A percentile compares a stretch with the other conserved stretches of the same genome.
phyloP scores from a whole-genome alignment of 2,329 filamentous ascomycete species.

The Rutstroemia sp. region DNA sequence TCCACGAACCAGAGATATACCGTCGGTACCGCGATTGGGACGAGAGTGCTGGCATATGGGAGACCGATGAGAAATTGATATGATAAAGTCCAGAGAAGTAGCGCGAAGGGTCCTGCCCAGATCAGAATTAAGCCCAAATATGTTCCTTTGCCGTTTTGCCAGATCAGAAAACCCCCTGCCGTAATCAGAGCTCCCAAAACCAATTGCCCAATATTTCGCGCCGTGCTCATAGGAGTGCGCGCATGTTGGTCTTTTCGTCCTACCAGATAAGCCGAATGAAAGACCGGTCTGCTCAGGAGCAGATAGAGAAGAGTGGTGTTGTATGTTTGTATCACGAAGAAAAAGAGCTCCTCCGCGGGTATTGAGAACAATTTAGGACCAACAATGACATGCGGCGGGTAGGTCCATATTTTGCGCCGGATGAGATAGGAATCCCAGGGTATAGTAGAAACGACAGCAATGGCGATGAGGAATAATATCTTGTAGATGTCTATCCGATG shows the following conservation, averaged over 20 bases:
- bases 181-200: constrained; percentile 38
- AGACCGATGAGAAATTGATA: constrained; percentile 56
- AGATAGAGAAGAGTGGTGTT: constrained; percentile 63
- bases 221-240: constrained; percentile 11
- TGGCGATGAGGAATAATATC: constrained; percentile 49
- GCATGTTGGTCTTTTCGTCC: constrained; percentile 10
- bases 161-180: constrained; percentile 39
- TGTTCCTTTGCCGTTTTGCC: constrained; percentile 43
- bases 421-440: constrained; percentile 76
- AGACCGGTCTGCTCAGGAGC: constrained; percentile 53
- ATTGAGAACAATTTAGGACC: constrained; percentile 58
- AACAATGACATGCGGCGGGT: constrained; percentile 56
- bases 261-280: constrained; percentile 48
- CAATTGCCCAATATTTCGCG: constrained; percentile 42
- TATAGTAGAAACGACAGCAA: constrained; percentile 61
- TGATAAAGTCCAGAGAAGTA: constrained; percentile 56
- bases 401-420: constrained; percentile 60
- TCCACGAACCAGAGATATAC: constrained; percentile 68
- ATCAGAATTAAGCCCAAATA: constrained; percentile 64
- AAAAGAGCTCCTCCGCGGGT: constrained; percentile 66
- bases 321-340: constrained; percentile 72
- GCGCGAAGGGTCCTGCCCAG: constrained; percentile 60
- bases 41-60: constrained; percentile 47
- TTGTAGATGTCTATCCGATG: constrained; percentile 57
- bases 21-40: constrained; percentile 57